These are phyloP conservation scores for Exophiala mesophila DNA, from an alignment of 2,329 filamentous ascomycete species.

Conservation along the genomic window DNA sequence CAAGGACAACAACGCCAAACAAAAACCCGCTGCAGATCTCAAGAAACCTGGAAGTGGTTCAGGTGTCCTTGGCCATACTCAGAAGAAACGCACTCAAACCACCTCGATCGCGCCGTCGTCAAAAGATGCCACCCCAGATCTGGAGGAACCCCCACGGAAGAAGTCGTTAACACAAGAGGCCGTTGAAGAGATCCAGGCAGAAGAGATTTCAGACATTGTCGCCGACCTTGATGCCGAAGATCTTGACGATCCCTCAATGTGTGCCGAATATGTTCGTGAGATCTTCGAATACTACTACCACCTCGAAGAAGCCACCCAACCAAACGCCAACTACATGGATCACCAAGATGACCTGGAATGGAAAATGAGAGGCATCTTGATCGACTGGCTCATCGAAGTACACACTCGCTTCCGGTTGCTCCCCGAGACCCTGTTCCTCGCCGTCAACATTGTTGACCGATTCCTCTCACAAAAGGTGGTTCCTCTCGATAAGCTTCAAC, in stretches of 20 bases:
- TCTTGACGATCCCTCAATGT: conserved; percentile 91
- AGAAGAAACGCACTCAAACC: conserved; percentile 63
- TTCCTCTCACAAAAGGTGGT: conserved; percentile 95
- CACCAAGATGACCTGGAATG: conserved; percentile 93
- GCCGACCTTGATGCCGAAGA: conserved; percentile 78
- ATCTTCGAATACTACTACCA: conserved; percentile 95
- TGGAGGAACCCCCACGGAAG: conserved; percentile 64
- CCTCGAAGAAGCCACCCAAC: conserved; percentile 73
- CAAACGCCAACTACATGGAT: conserved; percentile 91
- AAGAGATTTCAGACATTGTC: conserved; percentile 32
- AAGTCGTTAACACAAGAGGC: conserved; percentile 55
- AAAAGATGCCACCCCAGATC: conserved; percentile 52
- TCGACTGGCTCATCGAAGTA: conserved; percentile 98
- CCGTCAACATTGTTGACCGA: conserved; percentile 96
- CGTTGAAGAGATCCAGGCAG: conserved; percentile 35
- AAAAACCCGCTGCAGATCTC: conserved; percentile 55
- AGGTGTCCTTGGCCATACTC: conserved; percentile 56
- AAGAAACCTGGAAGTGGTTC: conserved; percentile 72
- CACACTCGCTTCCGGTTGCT: conserved; percentile 94
- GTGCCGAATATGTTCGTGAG: conserved; percentile 92
- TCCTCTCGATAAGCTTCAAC: conserved; percentile 88
- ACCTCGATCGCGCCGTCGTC: conserved; percentile 37
- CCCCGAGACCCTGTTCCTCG: conserved; percentile 92
- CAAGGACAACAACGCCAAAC: conserved; percentile 60
- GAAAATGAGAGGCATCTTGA: conserved; percentile 95